Evolutionary conservation across 495 filamentous ascomycete species (phyloP).

Genomic region (Aspergillus bertholletiae): DNA sequence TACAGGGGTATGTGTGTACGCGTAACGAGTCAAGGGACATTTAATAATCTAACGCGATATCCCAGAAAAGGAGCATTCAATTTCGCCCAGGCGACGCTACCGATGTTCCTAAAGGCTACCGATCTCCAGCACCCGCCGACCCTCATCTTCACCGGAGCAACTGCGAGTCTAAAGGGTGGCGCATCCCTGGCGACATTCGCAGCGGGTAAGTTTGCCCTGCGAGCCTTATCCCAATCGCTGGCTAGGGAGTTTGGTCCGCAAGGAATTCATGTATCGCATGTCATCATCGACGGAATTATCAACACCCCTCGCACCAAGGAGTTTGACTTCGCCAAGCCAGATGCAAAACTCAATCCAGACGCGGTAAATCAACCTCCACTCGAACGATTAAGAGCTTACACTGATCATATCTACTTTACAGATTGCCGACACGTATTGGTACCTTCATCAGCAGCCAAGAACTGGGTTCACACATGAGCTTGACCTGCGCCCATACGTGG

Average conservation of each 20-base stretch:
- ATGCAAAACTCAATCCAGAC: slow-evolving; percentile 63
- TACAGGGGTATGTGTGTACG: no score
- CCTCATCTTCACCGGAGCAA: slow-evolving; percentile 70
- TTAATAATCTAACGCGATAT: no score
- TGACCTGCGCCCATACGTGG: slow-evolving; percentile 61
- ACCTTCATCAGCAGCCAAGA: slow-evolving; percentile 65
- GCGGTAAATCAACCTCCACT: slow-evolving; percentile 45
- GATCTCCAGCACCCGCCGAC: slow-evolving; percentile 54
- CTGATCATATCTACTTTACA: no score
- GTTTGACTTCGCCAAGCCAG: slow-evolving; percentile 49
- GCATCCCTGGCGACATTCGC: slow-evolving; percentile 60
- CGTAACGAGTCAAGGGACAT: no score
- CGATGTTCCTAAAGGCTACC: slow-evolving; percentile 49
- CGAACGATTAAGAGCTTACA: no score
- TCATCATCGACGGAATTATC: slow-evolving; percentile 73
- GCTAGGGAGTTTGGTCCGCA: slow-evolving; percentile 74
- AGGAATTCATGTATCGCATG: slow-evolving; percentile 73
- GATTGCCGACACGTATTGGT: slow-evolving; percentile 76
- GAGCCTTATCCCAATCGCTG: slow-evolving; percentile 64
- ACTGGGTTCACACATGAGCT: slow-evolving; percentile 67
- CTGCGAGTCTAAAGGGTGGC: slow-evolving; percentile 63
- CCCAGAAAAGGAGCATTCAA: slow-evolving; percentile 58
- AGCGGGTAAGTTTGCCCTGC: slow-evolving; percentile 65
- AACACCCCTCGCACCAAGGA: slow-evolving; percentile 61
- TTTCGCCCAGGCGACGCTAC: slow-evolving; percentile 64